Evolutionary conservation across 176 grass and related monocot genomes (phyloP).

Genomic region (Urochloa ruziziensis): DNA sequence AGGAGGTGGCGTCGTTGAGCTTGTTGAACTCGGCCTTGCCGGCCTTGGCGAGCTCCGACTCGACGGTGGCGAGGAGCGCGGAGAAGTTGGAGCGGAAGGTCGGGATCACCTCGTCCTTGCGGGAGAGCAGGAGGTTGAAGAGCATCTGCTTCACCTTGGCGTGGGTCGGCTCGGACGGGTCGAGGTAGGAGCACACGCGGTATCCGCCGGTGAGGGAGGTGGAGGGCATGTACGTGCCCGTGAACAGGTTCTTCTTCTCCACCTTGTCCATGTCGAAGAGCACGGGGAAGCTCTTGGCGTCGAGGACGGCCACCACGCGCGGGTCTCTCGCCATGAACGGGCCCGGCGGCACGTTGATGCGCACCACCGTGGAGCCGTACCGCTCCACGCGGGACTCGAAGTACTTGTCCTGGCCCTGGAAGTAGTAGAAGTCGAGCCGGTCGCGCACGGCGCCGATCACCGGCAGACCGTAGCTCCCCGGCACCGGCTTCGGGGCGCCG

Average conservation of each 20-base stretch:
- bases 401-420: conserved; percentile 65
- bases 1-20: conserved; percentile 61
- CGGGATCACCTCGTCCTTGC: conserved; percentile 51
- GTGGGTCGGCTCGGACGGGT: conserved; percentile 66
- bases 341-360: conserved; percentile 61
- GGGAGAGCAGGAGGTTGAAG: conserved; percentile 57
- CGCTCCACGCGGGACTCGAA: conserved; percentile 55
- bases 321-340: conserved; percentile 60
- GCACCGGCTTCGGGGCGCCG: not conserved
- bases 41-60: conserved; percentile 31
- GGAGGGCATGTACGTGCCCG: conserved; percentile 72
- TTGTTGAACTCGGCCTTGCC: conserved; percentile 57
- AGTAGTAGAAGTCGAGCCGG: conserved; percentile 80
- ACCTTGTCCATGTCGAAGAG: conserved; percentile 75
- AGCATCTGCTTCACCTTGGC: conserved; percentile 63
- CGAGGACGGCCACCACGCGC: conserved; percentile 60
- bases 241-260: conserved; percentile 69
- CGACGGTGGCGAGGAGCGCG: conserved; percentile 46
- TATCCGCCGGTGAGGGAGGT: conserved; percentile 64
- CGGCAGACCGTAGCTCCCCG: conserved; percentile 53
- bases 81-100: conserved; percentile 58
- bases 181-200: conserved; percentile 73
- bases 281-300: conserved; percentile 69
- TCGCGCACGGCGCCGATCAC: conserved; percentile 50
- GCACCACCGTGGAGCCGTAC: conserved; percentile 65